Evolutionary conservation across 2,329 filamentous ascomycete species (phyloP), one percentile per base, ranked within the genome.

Genomic region (Drechslerella dactyloides): DNA sequence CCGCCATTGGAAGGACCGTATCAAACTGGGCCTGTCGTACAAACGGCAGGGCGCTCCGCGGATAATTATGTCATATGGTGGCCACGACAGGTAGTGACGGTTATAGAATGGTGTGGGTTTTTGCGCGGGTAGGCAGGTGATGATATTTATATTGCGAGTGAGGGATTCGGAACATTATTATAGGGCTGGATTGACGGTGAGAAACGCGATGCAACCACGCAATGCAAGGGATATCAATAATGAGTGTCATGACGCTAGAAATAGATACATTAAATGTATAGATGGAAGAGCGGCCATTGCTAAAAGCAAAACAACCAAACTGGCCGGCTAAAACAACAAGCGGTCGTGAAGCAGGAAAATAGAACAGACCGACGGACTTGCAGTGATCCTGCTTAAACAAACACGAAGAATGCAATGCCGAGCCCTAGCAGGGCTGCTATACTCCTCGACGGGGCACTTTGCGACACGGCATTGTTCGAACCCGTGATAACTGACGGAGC

Each of bases 401-500:
- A 70, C 11, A 30, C 48, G 15, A 64, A 40, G 23, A 70, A 54
- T 19, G 50, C 54, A 2, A 61, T 56, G 21, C 51, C 58, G 7
- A 64, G 27, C 6, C 46, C 59, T 1, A 70, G 23, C 5, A 70
- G 27, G 1, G 59, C 52, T 7, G 63, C 30, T 8, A 30, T 27
- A 7, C 27, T 37, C 19, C 30, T 42, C 11, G 66, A 70, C 21
- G 61, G 27, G 6, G 23, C 6, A 2, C 33, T 60, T 23, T 56
- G 53, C 7, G 66, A 51, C 50, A 23, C 66, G 15, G 59, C 35
- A 23, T 37, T 70, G 10, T 54, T 53, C 17, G 62, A 54, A 23
- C 55, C 55, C 2, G 66, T 70, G 55, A 70, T 70, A 3, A 70
- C 17, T 6, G 66, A 70, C 13, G 66, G 66, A 40, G 64, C 42